A percentile compares a stretch with the other conserved stretches of the same genome.
Evolutionary conservation across 257 asterid genomes (phyloP).

Genomic region (Hygrophila difformis): DNA sequence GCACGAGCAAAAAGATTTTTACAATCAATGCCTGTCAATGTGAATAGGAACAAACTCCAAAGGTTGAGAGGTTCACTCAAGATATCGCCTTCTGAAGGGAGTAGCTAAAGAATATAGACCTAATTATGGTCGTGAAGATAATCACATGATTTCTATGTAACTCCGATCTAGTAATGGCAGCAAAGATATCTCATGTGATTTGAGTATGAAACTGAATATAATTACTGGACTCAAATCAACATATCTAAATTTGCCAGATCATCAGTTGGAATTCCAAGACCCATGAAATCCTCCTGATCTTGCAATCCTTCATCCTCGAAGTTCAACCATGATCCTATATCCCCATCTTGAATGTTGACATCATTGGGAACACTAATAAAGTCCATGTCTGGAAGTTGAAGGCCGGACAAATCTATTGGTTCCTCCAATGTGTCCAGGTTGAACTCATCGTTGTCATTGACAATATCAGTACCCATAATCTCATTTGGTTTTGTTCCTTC

Average conservation of each 20-base stretch:
- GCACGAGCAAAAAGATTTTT: constrained; percentile 8
- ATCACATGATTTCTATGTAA: constrained; percentile 24
- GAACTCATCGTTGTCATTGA: constrained; percentile 32
- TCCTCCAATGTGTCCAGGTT: constrained; percentile 65
- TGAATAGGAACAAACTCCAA: constrained; percentile 14
- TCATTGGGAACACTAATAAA: constrained; percentile 57
- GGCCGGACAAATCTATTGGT: constrained; percentile 78
- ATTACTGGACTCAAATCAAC: constrained; percentile 39
- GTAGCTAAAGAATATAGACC: constrained; percentile 34
- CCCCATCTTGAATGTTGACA: constrained; percentile 77
- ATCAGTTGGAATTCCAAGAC: constrained; percentile 49
- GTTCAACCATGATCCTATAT: constrained; percentile 65
- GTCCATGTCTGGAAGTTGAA: constrained; percentile 85
- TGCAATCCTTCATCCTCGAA: constrained; percentile 45
- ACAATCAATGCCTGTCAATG: not conserved
- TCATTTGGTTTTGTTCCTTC: constrained; percentile 53
- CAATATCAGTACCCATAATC: constrained; percentile 28
- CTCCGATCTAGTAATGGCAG: constrained; percentile 17
- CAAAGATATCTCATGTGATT: not conserved
- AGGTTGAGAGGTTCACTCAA: constrained; percentile 18
- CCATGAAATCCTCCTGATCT: constrained; percentile 43
- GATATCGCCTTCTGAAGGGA: constrained; percentile 19
- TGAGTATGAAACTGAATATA: constrained; percentile 21
- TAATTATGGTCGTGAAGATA: constrained; percentile 19
- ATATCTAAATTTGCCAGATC: constrained; percentile 40